These are phyloP conservation scores for Phytopythium kandeliae DNA, from an alignment of 352 stramenopile species.

Conservation along the genomic window DNA sequence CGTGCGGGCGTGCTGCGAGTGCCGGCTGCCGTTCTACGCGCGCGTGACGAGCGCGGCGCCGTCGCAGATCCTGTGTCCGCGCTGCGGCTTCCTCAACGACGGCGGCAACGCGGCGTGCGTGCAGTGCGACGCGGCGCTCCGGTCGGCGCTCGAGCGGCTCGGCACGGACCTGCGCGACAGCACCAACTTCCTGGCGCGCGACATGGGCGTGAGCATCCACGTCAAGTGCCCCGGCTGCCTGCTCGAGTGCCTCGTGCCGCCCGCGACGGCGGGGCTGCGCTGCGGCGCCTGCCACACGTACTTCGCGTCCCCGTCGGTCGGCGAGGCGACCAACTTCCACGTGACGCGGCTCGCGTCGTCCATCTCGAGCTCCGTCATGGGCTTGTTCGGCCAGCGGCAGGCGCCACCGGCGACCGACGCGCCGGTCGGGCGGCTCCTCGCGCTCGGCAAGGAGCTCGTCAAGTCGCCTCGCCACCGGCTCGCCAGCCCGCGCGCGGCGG, in stretches of 20 bases:
- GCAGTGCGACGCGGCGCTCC: slow-evolving; percentile 69
- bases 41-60: slow-evolving; percentile 58
- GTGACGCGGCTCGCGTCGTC: slow-evolving; percentile 69
- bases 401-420: slow-evolving; percentile 21
- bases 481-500: slow-evolving; percentile 1
- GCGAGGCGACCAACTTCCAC: slow-evolving; percentile 82
- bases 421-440: slow-evolving; percentile 54
- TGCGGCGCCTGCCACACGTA: slow-evolving; percentile 79
- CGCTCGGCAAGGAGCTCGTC: slow-evolving; percentile 46
- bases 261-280: slow-evolving; percentile 68
- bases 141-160: slow-evolving; percentile 73
- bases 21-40: slow-evolving; percentile 55
- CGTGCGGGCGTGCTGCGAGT: slow-evolving; percentile 54
- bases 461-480: slow-evolving; percentile 16
- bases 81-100: slow-evolving; percentile 73
- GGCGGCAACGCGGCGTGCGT: slow-evolving; percentile 59
- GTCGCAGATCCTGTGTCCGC: slow-evolving; percentile 72
- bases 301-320: slow-evolving; percentile 74
- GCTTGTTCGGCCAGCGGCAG: slow-evolving; percentile 49
- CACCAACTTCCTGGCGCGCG: slow-evolving; percentile 71
- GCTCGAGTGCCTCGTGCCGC: slow-evolving; percentile 66
- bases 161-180: slow-evolving; percentile 65
- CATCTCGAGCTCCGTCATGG: slow-evolving; percentile 73
- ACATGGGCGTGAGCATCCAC: slow-evolving; percentile 83
- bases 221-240: slow-evolving; percentile 79